Conservation (phyloP, 331 rosid genomes). For the Acacia concinna region DNA sequence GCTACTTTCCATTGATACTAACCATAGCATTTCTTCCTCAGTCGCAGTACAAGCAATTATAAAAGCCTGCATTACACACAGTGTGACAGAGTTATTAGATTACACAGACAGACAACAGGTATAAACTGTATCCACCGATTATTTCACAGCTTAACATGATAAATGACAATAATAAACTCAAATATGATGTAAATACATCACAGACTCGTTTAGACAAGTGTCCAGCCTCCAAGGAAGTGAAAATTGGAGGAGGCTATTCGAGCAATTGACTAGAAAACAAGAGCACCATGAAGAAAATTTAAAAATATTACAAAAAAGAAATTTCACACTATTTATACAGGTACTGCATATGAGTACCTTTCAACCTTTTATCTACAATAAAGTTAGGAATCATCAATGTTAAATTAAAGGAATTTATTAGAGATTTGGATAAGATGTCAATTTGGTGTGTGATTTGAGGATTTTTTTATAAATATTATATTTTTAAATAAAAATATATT, state of each 20-base stretch:
- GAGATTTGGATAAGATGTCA: too few species aligned
- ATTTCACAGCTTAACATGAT: slow-evolving; percentile 12
- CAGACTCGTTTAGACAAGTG: not conserved
- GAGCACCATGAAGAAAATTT: not conserved
- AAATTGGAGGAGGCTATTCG: not conserved
- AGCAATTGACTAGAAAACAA: not conserved
- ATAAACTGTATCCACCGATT: not conserved
- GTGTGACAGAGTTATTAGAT: slow-evolving; percentile 25
- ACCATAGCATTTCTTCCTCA: slow-evolving; percentile 97
- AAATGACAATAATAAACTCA: slow-evolving; percentile 17
- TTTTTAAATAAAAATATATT: too few species aligned
- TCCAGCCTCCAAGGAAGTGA: slow-evolving; percentile 17
- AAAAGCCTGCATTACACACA: slow-evolving; percentile 56
- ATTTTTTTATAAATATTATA: too few species aligned
- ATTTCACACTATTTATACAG: not conserved
- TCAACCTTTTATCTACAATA: too few species aligned
- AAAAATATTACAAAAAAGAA: not conserved
- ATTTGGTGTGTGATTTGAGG: too few species aligned
- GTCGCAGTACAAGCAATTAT: slow-evolving; percentile 95
- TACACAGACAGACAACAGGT: slow-evolving; percentile 15
- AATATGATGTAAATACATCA: not conserved
- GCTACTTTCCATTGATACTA: slow-evolving; percentile 19
- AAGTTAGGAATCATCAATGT: too few species aligned
- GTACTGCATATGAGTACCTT: not conserved
- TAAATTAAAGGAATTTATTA: too few species aligned